phyloP scores from a whole-genome alignment of 2,329 filamentous ascomycete genomes.

The Sphaerulina vaccinii region DNA sequence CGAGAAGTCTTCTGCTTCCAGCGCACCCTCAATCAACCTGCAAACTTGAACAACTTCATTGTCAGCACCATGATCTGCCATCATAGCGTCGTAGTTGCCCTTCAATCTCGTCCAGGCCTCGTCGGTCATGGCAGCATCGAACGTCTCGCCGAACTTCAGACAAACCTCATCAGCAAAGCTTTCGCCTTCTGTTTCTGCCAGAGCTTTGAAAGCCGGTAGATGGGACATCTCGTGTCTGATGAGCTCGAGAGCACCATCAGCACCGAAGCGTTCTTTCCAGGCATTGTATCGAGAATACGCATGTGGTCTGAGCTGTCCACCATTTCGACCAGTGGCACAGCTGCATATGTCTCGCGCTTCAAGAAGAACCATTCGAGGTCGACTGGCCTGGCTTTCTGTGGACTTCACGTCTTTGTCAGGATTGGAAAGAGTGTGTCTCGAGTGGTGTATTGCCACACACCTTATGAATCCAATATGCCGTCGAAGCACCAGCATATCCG shows the following conservation, averaged over 20 bases:
- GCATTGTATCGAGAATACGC: constrained; percentile 35
- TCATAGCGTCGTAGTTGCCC: constrained; percentile 32
- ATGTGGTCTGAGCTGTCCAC: constrained; percentile 31
- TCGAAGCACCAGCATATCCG: constrained; percentile 44
- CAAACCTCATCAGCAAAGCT: constrained; percentile 34
- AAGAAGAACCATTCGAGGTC: constrained; percentile 24
- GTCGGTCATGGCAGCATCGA: constrained; percentile 38
- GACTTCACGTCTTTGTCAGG: constrained; percentile 9
- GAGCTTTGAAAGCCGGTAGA: constrained; percentile 25
- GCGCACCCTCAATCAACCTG: constrained; percentile 24
- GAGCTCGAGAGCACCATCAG: constrained; percentile 33
- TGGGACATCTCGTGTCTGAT: constrained; percentile 34
- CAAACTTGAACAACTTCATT: constrained; percentile 32
- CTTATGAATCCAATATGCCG: constrained; percentile 35
- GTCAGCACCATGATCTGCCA: constrained; percentile 32
- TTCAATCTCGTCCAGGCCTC: constrained; percentile 35
- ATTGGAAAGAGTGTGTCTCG: background rate
- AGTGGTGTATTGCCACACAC: constrained; percentile 18
- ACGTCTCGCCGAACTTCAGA: constrained; percentile 36
- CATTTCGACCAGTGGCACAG: constrained; percentile 24
- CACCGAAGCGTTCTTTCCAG: constrained; percentile 34
- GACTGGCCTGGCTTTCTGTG: constrained; percentile 15
- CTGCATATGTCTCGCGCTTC: constrained; percentile 26
- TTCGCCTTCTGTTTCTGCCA: constrained; percentile 25
- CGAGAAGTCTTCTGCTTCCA: constrained; percentile 33